Evolutionary conservation across 176 grass and related monocot genomes (phyloP), one percentile per base, ranked within the genome.

Genomic region (Pharus latifolius): DNA sequence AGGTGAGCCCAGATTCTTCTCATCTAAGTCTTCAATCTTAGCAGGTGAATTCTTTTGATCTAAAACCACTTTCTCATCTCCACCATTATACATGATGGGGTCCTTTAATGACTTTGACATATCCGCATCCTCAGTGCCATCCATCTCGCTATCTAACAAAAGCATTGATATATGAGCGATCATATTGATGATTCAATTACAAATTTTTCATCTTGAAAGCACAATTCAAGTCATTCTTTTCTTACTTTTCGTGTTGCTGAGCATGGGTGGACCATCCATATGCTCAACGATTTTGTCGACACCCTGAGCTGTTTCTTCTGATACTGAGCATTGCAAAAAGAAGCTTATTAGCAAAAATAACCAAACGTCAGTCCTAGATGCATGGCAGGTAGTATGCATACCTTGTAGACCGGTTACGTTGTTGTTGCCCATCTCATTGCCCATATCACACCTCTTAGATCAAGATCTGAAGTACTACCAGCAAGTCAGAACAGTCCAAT

Each of bases 361-460:
- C 38, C 41, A 15, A 15, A 49, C 10, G 10, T 80, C 30, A 63
- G 61, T 24, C n/a, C 43, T 62, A 24, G 60, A 53, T n/a, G n/a
- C n/a, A n/a, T 35, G 26, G 31, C 17, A 26, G 23, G 63, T 27
- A 32, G 6, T 32, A 49, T 56, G n/a, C 63, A 55, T 75, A 85
- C 83, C 83, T 75, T 70, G 63, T 75, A 74, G 83, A 57, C 70
- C 40, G 10, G 65, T 63, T 57, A 49, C 70, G 40, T 85, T 85
- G 56, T 85, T 85, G 71, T 80, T 85, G 19, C 83, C 83, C 77
- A 85, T 85, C 70, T 84, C 41, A 34, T 49, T 72, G 23, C 74
- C 48, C 47, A 63, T 38, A 38, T 55, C 49, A 33, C 62, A 56
- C 38, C 28, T 68, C 17, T 24, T 30, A 75, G 40, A 37, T 29